Evolutionary conservation across 768 basidiomycete genomes (phyloP).

Genomic region (Sistotremastrum suecicum): DNA sequence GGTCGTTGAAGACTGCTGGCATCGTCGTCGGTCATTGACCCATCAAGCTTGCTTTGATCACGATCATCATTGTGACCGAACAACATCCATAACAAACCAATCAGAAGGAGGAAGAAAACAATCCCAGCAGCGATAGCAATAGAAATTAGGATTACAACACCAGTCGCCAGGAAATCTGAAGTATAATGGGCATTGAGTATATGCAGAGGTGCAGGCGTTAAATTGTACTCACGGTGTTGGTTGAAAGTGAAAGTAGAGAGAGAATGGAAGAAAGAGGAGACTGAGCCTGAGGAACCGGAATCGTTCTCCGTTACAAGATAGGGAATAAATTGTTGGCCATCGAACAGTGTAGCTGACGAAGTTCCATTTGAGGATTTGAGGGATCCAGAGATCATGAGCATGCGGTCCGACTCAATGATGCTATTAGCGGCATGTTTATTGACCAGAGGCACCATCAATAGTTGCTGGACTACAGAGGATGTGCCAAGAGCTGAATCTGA

Average conservation of each 20-base stretch:
- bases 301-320: conserved; percentile 59
- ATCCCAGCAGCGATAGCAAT: conserved; percentile 95
- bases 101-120: conserved; percentile 71
- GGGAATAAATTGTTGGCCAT: conserved; percentile 70
- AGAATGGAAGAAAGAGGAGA: conserved; percentile 76
- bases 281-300: conserved; percentile 52
- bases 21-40: conserved; percentile 37
- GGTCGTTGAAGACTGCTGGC: conserved; percentile 61
- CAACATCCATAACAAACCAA: conserved; percentile 84
- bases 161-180: conserved; percentile 75
- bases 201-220: conserved; percentile 1
- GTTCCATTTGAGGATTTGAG: conserved; percentile 63
- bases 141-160: conserved; percentile 91
- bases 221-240: conserved; percentile 41
- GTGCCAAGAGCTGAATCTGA: conserved; percentile 41
- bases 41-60: conserved; percentile 28
- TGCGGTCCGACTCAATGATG: conserved; percentile 69
- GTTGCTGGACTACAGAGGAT: conserved; percentile 58
- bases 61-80: conserved; percentile 64
- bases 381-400: conserved; percentile 79
- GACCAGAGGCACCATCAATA: conserved; percentile 82
- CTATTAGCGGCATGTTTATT: conserved; percentile 56
- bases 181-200: conserved; percentile 6
- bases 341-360: conserved; percentile 76
- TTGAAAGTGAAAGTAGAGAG: conserved; percentile 62